phyloP scores from a whole-genome alignment of 1,139 yeast species.

The Yamadazyma songkhlaensis region DNA sequence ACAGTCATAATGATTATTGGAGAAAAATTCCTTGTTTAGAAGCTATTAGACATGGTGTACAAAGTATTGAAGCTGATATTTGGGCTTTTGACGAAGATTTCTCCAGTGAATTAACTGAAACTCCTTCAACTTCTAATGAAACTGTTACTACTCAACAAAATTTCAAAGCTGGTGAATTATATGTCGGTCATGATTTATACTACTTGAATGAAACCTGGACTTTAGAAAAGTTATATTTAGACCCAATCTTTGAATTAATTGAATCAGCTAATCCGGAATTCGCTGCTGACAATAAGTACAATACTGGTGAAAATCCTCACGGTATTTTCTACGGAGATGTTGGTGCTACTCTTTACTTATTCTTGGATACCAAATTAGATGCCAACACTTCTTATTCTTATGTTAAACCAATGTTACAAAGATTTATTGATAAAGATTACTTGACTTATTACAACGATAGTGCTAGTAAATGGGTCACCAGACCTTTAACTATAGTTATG shows the following conservation, averaged over 20 bases:
- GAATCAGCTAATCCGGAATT: slow-evolving; percentile 40
- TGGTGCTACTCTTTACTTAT: slow-evolving; percentile 35
- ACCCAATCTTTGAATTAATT: slow-evolving; percentile 48
- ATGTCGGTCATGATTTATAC: slow-evolving; percentile 62
- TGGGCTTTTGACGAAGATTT: slow-evolving; percentile 46
- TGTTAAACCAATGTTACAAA: slow-evolving; percentile 28
- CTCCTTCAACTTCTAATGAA: slow-evolving; percentile 16
- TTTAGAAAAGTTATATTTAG: slow-evolving; percentile 49
- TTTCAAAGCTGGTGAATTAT: slow-evolving; percentile 38
- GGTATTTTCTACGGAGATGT: slow-evolving; percentile 39
- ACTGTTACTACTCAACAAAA: slow-evolving; percentile 12
- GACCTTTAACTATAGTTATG: slow-evolving; percentile 39
- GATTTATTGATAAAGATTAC: slow-evolving; percentile 32
- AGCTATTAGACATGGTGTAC: slow-evolving; percentile 57
- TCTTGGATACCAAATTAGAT: slow-evolving; percentile 41
- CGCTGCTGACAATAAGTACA: slow-evolving; percentile 9
- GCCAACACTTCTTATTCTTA: slow-evolving; percentile 31
- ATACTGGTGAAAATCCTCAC: slow-evolving; percentile 15
- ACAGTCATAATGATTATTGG: slow-evolving; percentile 80
- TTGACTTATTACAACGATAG: slow-evolving; percentile 31
- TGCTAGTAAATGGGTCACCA: slow-evolving; percentile 21
- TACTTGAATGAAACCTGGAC: slow-evolving; percentile 44
- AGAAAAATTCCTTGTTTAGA: slow-evolving; percentile 57
- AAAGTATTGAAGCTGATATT: slow-evolving; percentile 69
- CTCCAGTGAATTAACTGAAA: slow-evolving; percentile 23